Evolutionary conservation across 257 asterid species (phyloP), one percentile per base, ranked within the genome.

Genomic region (Plantago major): DNA sequence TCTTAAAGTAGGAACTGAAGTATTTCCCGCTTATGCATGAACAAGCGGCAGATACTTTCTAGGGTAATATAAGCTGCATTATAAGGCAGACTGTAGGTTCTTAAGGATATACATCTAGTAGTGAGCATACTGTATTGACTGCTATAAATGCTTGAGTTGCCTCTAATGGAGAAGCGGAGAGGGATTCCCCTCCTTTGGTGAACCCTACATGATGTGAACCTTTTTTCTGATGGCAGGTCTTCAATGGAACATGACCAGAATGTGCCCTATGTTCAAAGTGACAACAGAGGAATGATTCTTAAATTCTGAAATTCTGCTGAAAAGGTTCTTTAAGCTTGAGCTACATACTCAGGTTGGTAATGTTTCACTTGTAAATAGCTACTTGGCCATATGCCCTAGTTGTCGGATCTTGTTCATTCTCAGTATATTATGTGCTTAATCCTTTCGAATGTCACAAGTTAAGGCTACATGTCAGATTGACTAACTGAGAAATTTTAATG

Each of bases 221-320:
- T 64, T 79, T 72, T 73, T 80, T 84, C 74, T 84, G 79, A 69
- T 89, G 76, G 65, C 95, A 89, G 97, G 97, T 80, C 76, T 70
- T 84, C 70, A 80, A 71, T 68, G 94, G 95, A 81, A 81, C 80
- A 77, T 80, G 64, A 77, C 85, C 76, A 83, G 90, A 84, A 84
- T 82, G 78, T 33, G 72, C 64, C 84, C 80, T 49, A 68, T 72
- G 91, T 81, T 86, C 80, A 84, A 77, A 76, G 89, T 75, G 79
- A 80, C 79, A 69, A 78, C 81, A 76, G 87, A 76, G 61, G 82
- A 79, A 38, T 68, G 76, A 58, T 68, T 73, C 58, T 65, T 74
- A 65, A 60, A 74, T 63, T 69, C 77, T 22, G 71, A 64, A 79
- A 79, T 67, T 90, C 80, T 63, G 81, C 86, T 67, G 91, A 85